A percentile compares a stretch with the other conserved stretches of the same genome.
Evolutionary conservation across 2,329 filamentous ascomycete genomes (phyloP).

Genomic region (Hymenoscyphus salicellus): DNA sequence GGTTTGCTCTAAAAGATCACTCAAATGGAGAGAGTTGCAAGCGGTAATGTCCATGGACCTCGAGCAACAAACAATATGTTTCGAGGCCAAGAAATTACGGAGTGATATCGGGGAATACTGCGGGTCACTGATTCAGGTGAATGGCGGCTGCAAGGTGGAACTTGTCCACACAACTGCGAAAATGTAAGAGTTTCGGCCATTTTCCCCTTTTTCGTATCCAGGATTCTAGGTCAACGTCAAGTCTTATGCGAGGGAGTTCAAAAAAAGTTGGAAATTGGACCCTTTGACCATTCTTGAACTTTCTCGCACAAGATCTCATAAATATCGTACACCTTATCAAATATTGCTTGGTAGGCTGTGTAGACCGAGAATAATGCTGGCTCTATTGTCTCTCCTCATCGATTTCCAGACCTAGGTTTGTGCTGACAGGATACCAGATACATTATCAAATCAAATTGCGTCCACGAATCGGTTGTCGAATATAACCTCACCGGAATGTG

Average conservation of each 20-base stretch:
- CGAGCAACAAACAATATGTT: slow-evolving; percentile 32
- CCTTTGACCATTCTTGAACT: too few species aligned
- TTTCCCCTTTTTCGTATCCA: background rate
- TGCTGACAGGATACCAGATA: background rate
- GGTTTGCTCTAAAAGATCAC: slow-evolving; percentile 39
- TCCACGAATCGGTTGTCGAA: slow-evolving; percentile 16
- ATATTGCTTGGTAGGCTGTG: too few species aligned
- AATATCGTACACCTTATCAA: too few species aligned
- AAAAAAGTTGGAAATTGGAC: too few species aligned
- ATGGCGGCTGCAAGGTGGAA: slow-evolving; percentile 33
- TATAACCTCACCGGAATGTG: slow-evolving; percentile 30
- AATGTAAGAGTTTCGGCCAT: slow-evolving; percentile 23
- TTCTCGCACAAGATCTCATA: too few species aligned
- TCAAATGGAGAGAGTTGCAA: slow-evolving; percentile 45
- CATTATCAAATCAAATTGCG: background rate
- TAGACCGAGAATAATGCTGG: too few species aligned
- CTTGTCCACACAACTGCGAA: slow-evolving; percentile 41
- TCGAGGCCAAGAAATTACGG: slow-evolving; percentile 30
- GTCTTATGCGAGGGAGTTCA: too few species aligned
- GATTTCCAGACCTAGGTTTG: too few species aligned
- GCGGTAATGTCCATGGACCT: slow-evolving; percentile 37
- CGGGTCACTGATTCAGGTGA: slow-evolving; percentile 38
- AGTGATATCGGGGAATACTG: slow-evolving; percentile 36
- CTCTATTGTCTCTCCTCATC: too few species aligned
- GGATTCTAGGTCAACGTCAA: too few species aligned